These are phyloP conservation scores for Pseudopyrenochaeta lycopersici DNA, from an alignment of 2,329 filamentous ascomycete species.

Conservation along the genomic window DNA sequence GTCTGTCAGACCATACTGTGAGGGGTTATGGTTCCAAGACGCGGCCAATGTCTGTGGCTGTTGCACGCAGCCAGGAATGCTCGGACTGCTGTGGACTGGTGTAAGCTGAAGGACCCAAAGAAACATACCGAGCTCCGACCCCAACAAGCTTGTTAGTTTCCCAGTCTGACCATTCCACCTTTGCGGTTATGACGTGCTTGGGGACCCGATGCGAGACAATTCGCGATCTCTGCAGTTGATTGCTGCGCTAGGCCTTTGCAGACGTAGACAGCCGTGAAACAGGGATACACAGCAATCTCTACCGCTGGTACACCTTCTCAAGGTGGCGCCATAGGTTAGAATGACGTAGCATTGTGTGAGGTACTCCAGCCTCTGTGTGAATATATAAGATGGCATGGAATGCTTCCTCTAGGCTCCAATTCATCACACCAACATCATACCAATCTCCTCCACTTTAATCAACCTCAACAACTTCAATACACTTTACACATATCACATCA, in stretches of 20 bases:
- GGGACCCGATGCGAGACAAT: conserved; percentile 8
- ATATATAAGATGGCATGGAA: conserved; percentile 24
- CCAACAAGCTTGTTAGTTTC: conserved; percentile 2
- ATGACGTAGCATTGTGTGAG: conserved; percentile 31
- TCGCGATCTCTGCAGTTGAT: conserved; percentile 17
- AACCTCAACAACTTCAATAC: conserved; percentile 13
- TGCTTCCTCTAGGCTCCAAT: conserved; percentile 1
- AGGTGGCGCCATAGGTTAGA: conserved; percentile 12
- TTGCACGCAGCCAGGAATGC: conserved; percentile 7
- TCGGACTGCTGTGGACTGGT: conserved; percentile 8
- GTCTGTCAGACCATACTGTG: conserved; percentile 4
- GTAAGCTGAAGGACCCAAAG: conserved; percentile 3
- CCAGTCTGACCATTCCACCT: conserved; percentile 2
- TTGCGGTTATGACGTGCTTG: conserved; percentile 22
- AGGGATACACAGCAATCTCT: conserved; percentile 20
- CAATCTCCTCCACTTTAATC: conserved; percentile 6
- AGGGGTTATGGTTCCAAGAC: conserved; percentile 18
- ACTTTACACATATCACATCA: conserved; percentile 15
- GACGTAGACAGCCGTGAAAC: conserved; percentile 24
- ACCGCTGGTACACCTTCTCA: conserved; percentile 27
- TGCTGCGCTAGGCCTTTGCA: conserved; percentile 13
- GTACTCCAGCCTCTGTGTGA: conserved; percentile 13
- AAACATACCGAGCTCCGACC: conserved; percentile 11
- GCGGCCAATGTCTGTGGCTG: conserved; percentile 26
- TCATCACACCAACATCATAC: conserved; percentile 14